Conservation (phyloP, 1,284 basidiomycete species). For the Tilletia caries region DNA sequence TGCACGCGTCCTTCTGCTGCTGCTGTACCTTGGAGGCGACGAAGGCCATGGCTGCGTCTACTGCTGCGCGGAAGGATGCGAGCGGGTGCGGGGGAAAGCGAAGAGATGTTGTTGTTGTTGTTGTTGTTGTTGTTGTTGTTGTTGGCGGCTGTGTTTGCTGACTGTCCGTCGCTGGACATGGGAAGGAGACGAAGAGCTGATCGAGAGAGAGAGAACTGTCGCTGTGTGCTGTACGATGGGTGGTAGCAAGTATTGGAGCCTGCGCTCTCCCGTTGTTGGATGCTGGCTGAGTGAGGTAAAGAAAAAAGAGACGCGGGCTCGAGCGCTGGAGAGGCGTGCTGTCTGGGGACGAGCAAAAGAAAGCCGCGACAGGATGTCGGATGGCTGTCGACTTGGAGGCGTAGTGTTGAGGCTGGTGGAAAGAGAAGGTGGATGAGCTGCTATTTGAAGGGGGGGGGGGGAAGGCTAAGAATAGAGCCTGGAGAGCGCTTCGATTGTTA, state of each 20-base stretch:
- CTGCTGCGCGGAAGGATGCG: conserved; percentile 7
- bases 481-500: no score
- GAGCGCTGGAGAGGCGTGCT: no score
- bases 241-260: no score
- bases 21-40: conserved; percentile 11
- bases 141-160: background rate
- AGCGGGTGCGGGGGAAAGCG: conserved; percentile 1
- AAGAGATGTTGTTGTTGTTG: conserved; percentile 8
- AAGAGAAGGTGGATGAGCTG: background rate
- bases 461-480: no score
- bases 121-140: no score
- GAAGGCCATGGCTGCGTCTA: conserved; percentile 12
- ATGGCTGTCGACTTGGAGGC: background rate
- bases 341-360: no score
- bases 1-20: background rate
- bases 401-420: background rate
- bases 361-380: no score
- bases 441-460: no score
- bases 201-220: background rate
- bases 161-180: background rate
- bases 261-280: no score
- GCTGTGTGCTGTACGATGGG: no score
- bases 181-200: background rate
- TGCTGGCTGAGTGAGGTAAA: no score
- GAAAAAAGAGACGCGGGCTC: no score